Conservation (phyloP, 345 rosid genomes). For the Eucalyptus paniculata region DNA sequence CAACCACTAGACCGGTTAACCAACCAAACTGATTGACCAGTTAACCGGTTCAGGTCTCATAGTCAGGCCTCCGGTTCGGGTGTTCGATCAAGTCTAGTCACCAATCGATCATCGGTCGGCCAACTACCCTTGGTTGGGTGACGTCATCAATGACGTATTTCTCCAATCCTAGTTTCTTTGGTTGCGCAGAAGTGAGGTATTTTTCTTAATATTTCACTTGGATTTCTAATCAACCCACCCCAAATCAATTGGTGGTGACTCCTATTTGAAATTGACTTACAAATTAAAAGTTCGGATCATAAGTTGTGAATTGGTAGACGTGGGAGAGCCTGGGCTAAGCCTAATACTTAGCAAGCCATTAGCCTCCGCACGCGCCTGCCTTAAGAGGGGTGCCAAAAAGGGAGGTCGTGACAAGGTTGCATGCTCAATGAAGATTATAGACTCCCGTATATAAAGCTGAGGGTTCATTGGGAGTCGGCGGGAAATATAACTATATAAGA, state of each 20-base stretch:
- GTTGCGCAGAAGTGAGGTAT: no score
- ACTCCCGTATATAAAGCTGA: background rate
- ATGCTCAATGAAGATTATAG: background rate
- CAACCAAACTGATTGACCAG: fast-evolving
- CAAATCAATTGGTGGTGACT: fast-evolving
- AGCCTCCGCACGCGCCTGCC: fast-evolving
- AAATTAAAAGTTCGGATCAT: fast-evolving
- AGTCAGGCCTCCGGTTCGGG: fast-evolving
- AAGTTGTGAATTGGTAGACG: fast-evolving
- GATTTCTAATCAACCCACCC: fast-evolving
- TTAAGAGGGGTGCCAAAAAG: no score
- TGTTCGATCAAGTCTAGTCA: fast-evolving
- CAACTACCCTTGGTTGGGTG: fast-evolving
- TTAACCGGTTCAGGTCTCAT: fast-evolving
- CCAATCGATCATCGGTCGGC: fast-evolving
- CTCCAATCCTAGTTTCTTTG: no score
- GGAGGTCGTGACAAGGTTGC: background rate
- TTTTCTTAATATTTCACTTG: no score
- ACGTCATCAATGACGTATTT: fast-evolving
- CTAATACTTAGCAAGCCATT: no score
- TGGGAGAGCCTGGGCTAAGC: no score
- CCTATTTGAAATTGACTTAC: no score
- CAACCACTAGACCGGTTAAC: no score
- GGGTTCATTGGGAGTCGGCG: background rate
- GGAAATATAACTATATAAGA: background rate